These are phyloP conservation scores for Fusarium secorum DNA, from an alignment of 2,329 filamentous ascomycete species.

Conservation along the genomic window DNA sequence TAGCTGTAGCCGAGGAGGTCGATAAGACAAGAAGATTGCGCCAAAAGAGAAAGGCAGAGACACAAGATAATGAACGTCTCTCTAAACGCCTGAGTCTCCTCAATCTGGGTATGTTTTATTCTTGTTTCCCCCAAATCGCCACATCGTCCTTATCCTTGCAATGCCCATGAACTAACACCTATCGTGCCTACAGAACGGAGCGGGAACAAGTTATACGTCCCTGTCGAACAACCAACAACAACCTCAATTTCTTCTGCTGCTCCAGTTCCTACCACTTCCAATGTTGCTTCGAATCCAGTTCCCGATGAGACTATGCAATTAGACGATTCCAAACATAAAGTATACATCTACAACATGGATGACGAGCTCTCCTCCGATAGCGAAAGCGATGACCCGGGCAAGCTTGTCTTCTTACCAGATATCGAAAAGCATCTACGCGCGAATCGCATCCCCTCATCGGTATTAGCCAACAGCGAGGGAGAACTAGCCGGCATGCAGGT, in stretches of 20 bases:
- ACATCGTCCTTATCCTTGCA: neutral
- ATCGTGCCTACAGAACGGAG: slow-evolving; percentile 59
- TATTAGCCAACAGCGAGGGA: slow-evolving; percentile 66
- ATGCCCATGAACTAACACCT: neutral
- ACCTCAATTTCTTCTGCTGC: slow-evolving; percentile 35
- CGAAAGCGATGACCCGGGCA: slow-evolving; percentile 57
- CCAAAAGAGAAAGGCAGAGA: slow-evolving; percentile 68
- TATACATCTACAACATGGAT: slow-evolving; percentile 92
- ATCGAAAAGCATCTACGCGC: slow-evolving; percentile 81
- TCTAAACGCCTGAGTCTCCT: slow-evolving; percentile 84
- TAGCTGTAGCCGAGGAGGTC: slow-evolving; percentile 28
- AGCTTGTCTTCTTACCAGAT: slow-evolving; percentile 82
- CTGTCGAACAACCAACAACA: slow-evolving; percentile 59
- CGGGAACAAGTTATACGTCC: slow-evolving; percentile 71
- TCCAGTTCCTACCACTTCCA: slow-evolving; percentile 25
- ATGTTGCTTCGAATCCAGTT: slow-evolving; percentile 15
- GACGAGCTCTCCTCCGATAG: slow-evolving; percentile 74
- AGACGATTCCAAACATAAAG: slow-evolving; percentile 84
- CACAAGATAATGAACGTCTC: slow-evolving; percentile 73
- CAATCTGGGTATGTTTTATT: slow-evolving; percentile 71
- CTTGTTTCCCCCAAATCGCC: neutral
- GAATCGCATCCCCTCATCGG: slow-evolving; percentile 72
- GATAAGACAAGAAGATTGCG: slow-evolving; percentile 34
- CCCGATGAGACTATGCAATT: slow-evolving; percentile 76
- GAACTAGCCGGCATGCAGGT: slow-evolving; percentile 72